Percentiles rank a stretch among this genome's conserved stretches.
Conservation (phyloP, 495 filamentous ascomycete genomes). For the Tuber microsphaerosporum region DNA sequence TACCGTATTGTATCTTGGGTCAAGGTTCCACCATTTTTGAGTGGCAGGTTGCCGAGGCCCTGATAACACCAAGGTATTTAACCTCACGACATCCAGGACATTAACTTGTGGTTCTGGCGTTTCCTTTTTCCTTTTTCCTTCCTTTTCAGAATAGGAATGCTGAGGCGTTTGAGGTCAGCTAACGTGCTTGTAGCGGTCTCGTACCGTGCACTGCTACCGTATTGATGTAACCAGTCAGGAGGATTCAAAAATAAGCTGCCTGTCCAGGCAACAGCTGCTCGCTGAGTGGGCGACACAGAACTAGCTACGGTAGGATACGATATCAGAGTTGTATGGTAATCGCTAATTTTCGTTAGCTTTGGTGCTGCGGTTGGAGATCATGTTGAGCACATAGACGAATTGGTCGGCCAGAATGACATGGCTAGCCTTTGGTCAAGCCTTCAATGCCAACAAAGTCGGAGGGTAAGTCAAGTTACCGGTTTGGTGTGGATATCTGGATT, state of each 20-base stretch:
- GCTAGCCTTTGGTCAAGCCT: not conserved
- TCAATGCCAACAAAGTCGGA: conserved; percentile 1
- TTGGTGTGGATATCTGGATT: not conserved
- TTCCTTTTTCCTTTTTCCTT: not conserved
- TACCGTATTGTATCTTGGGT: not conserved
- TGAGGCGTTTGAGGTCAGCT: conserved; percentile 1
- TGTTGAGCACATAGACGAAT: not conserved
- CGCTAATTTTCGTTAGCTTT: not conserved
- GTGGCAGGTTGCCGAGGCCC: not conserved
- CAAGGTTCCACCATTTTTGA: not conserved
- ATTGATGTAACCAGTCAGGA: not conserved
- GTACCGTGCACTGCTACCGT: not conserved
- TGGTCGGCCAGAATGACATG: not conserved
- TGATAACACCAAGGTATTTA: not conserved
- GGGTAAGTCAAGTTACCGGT: not conserved
- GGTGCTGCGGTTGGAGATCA: not conserved
- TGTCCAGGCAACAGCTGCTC: not conserved
- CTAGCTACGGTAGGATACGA: not conserved
- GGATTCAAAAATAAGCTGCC: not conserved
- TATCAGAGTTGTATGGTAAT: not conserved
- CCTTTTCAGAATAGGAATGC: not conserved
- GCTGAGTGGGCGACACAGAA: not conserved
- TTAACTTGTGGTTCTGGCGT: not conserved
- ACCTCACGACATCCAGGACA: not conserved
- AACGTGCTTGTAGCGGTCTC: not conserved